phyloP scores from a whole-genome alignment of 345 rosid genomes.

The Aquilaria sinensis region DNA sequence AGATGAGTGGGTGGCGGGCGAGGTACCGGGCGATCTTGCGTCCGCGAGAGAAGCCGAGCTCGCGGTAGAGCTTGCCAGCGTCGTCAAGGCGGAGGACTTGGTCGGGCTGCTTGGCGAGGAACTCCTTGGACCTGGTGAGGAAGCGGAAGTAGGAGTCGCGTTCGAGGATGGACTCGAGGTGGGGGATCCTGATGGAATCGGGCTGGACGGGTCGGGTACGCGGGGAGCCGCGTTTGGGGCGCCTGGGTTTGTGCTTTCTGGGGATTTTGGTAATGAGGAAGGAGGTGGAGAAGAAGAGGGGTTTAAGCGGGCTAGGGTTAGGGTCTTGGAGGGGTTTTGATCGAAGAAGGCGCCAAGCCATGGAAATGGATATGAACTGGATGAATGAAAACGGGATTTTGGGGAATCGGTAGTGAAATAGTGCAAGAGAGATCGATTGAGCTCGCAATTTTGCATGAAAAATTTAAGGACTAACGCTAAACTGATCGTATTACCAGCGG shows the following conservation, averaged over 20 bases:
- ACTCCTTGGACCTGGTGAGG: slow-evolving; percentile 49
- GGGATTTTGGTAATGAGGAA: slow-evolving; percentile 82
- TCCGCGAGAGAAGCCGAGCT: slow-evolving; percentile 91
- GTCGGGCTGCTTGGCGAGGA: slow-evolving; percentile 62
- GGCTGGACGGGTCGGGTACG: slow-evolving; percentile 58
- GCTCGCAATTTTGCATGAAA: too few species aligned
- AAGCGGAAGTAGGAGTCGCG: slow-evolving; percentile 72
- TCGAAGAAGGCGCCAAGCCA: slow-evolving; percentile 43
- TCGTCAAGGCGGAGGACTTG: slow-evolving; percentile 65
- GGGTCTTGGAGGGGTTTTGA: slow-evolving; percentile 22
- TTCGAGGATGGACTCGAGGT: slow-evolving; percentile 47
- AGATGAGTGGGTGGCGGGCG: slow-evolving; percentile 58
- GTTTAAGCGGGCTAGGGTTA: slow-evolving; percentile 11
- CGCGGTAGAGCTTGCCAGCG: slow-evolving; percentile 77
- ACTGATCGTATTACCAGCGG: too few species aligned
- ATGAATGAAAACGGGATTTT: not conserved
- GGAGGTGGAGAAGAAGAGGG: slow-evolving; percentile 54
- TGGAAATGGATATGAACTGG: slow-evolving; percentile 8
- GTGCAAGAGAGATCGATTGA: too few species aligned
- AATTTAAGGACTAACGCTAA: too few species aligned
- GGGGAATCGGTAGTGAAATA: too few species aligned
- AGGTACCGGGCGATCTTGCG: slow-evolving; percentile 59
- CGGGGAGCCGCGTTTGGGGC: slow-evolving; percentile 52
- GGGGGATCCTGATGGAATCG: slow-evolving; percentile 36
- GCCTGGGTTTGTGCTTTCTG: slow-evolving; percentile 38